Conservation (phyloP, 2,329 filamentous ascomycete genomes). For the Ophiostoma himal-ulmi region DNA sequence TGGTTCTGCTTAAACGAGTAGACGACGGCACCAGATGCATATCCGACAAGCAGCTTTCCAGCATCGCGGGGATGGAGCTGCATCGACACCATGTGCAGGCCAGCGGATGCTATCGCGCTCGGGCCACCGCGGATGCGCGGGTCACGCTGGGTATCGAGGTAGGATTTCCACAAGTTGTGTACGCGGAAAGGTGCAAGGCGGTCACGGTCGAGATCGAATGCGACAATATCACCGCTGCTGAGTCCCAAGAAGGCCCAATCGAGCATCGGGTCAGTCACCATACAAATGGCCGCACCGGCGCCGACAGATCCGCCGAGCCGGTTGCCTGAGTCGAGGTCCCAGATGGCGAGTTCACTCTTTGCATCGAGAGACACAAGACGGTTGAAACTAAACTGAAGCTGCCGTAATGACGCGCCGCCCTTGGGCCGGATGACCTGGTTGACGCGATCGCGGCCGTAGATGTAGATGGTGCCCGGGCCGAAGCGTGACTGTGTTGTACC, state of each 20-base stretch:
- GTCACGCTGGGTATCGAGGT: slow-evolving; percentile 4
- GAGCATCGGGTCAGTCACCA: slow-evolving; percentile 81
- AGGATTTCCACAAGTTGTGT: slow-evolving; percentile 71
- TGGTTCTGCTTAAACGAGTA: slow-evolving; percentile 94
- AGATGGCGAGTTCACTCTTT: slow-evolving; percentile 79
- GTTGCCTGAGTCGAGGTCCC: slow-evolving; percentile 66
- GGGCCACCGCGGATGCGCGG: not conserved
- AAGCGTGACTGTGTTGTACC: slow-evolving; percentile 85
- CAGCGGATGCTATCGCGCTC: slow-evolving; percentile 22
- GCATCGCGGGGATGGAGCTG: slow-evolving; percentile 88
- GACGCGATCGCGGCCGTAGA: slow-evolving; percentile 78
- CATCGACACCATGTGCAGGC: slow-evolving; percentile 62
- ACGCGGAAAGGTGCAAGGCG: slow-evolving; percentile 69
- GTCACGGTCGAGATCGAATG: slow-evolving; percentile 88
- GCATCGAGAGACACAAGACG: slow-evolving; percentile 79
- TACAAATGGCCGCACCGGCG: slow-evolving; percentile 65
- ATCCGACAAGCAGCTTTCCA: slow-evolving; percentile 85
- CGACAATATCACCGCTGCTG: slow-evolving; percentile 75
- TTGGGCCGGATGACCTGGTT: slow-evolving; percentile 66
- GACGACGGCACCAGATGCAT: slow-evolving; percentile 76
- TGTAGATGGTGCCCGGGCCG: slow-evolving; percentile 79
- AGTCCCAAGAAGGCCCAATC: slow-evolving; percentile 89
- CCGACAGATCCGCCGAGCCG: slow-evolving; percentile 65
- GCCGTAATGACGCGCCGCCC: slow-evolving; percentile 66
- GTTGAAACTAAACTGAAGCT: slow-evolving; percentile 78